Conservation (phyloP, 495 filamentous ascomycete species). For the Xylaria scruposa region DNA sequence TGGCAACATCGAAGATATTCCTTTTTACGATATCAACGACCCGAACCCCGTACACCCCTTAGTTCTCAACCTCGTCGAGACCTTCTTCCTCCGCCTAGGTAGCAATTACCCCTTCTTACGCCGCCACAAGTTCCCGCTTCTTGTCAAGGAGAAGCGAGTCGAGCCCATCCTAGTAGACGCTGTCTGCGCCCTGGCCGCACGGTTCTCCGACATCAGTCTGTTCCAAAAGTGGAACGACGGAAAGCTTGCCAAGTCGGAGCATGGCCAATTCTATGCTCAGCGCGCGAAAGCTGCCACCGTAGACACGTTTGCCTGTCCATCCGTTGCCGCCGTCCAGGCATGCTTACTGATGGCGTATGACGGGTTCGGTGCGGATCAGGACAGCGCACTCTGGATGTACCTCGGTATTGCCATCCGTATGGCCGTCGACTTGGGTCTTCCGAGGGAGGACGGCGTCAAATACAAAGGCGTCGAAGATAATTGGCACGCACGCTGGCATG, state of each 20-base stretch:
- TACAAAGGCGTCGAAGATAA: constrained; percentile 66
- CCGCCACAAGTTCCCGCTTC: constrained; percentile 68
- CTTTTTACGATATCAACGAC: constrained; percentile 78
- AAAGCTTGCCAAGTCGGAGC: constrained; percentile 60
- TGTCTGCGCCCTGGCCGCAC: constrained; percentile 77
- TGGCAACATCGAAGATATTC: constrained; percentile 70
- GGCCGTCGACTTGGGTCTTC: constrained; percentile 83
- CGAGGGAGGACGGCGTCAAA: constrained; percentile 76
- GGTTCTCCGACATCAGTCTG: constrained; percentile 76
- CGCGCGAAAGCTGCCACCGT: constrained; percentile 75
- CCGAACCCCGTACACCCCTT: constrained; percentile 69
- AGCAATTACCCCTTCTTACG: constrained; percentile 84
- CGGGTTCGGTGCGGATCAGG: constrained; percentile 82
- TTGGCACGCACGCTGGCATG: constrained; percentile 52
- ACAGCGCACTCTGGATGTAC: constrained; percentile 92
- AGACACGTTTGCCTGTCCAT: constrained; percentile 79
- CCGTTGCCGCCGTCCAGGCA: constrained; percentile 78
- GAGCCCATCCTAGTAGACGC: constrained; percentile 88
- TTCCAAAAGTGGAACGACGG: constrained; percentile 64
- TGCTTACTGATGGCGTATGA: constrained; percentile 84
- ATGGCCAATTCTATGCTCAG: constrained; percentile 78
- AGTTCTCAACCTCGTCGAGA: constrained; percentile 74
- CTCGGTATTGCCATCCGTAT: constrained; percentile 84
- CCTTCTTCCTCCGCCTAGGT: constrained; percentile 79
- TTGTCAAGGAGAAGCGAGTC: constrained; percentile 77